Percentiles rank a stretch among this genome's conserved stretches.
phyloP scores from a whole-genome alignment of 257 asterid species.

The Capsicum baccatum region DNA sequence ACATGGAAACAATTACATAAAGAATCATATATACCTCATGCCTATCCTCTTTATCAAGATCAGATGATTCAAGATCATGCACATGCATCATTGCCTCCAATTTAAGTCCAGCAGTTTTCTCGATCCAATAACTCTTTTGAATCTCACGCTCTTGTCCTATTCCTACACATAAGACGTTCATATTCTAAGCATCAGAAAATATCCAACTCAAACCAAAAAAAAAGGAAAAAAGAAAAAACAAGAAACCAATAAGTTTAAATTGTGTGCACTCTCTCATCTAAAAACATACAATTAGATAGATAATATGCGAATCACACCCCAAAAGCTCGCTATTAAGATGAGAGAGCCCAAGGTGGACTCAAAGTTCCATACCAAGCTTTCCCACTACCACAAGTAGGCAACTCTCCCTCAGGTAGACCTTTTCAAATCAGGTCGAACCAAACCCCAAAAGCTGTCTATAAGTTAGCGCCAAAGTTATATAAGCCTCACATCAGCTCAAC shows the following conservation, averaged over 20 bases:
- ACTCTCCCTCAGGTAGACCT: too few species aligned
- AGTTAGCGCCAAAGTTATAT: too few species aligned
- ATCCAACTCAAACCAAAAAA: not conserved
- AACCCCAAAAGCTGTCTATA: too few species aligned
- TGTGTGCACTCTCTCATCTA: not conserved
- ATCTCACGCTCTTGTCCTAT: slow-evolving; percentile 80
- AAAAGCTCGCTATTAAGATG: too few species aligned
- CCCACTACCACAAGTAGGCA: too few species aligned
- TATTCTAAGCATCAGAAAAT: not conserved
- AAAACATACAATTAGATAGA: not conserved
- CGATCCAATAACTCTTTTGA: slow-evolving; percentile 89
- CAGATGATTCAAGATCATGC: slow-evolving; percentile 91
- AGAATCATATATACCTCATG: slow-evolving; percentile 63
- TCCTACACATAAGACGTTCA: slow-evolving; percentile 18
- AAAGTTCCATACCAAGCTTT: too few species aligned
- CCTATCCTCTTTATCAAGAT: slow-evolving; percentile 95
- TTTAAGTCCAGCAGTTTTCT: slow-evolving; percentile 72
- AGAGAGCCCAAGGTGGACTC: too few species aligned
- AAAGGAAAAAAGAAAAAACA: not conserved
- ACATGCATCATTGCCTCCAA: slow-evolving; percentile 96
- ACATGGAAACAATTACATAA: not conserved
- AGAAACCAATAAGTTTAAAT: not conserved
- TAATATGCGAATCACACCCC: too few species aligned
- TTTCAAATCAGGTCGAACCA: too few species aligned
- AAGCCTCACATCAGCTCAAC: too few species aligned